phyloP scores from a whole-genome alignment of 1,284 basidiomycete genomes.

The Vanrija sp. region DNA sequence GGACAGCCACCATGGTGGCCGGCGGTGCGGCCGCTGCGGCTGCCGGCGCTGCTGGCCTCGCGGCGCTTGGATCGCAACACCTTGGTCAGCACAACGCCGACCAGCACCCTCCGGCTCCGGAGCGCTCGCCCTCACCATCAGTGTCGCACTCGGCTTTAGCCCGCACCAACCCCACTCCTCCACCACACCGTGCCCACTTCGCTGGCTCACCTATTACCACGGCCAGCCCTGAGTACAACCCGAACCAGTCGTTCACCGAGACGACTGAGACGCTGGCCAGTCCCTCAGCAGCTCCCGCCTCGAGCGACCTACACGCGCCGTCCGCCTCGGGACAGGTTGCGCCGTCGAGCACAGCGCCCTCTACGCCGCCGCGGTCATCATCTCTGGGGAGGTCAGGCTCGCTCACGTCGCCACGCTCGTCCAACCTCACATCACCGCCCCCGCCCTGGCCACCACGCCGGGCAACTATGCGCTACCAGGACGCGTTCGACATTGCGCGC shows the following conservation, averaged over 20 bases:
- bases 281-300: too few species aligned
- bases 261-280: too few species aligned
- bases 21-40: not conserved
- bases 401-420: too few species aligned
- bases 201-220: not conserved
- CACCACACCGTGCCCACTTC: conserved; percentile 7
- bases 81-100: not conserved
- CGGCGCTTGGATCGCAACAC: not conserved
- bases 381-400: too few species aligned
- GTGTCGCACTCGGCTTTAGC: not conserved
- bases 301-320: too few species aligned
- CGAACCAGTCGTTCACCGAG: too few species aligned
- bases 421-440: too few species aligned
- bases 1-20: not conserved
- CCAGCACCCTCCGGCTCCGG: conserved; percentile 5
- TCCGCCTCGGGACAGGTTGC: too few species aligned
- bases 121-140: conserved; percentile 8
- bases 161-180: conserved; percentile 12
- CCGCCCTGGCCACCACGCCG: too few species aligned
- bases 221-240: not conserved
- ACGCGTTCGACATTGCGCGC: conserved; percentile 44
- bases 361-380: too few species aligned
- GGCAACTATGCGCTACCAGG: conserved; percentile 43
- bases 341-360: too few species aligned
- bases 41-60: not conserved